A percentile compares a stretch with the other conserved stretches of the same genome.
Evolutionary conservation across 2,329 filamentous ascomycete species (phyloP).

Genomic region (Claviceps monticola): DNA sequence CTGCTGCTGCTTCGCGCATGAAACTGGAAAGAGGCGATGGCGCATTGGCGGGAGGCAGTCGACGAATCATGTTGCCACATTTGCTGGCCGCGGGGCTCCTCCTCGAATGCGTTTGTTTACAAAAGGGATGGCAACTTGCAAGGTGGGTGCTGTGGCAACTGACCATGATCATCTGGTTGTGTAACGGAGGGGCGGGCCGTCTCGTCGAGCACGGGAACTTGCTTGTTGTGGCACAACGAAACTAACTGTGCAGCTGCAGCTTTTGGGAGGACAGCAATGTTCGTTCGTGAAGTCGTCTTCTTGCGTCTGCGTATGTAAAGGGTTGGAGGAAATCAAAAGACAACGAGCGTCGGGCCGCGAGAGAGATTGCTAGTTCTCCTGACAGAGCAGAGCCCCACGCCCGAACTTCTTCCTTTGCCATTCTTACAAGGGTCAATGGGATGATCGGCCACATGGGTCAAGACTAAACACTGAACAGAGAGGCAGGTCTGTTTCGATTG

Average conservation of each 20-base stretch:
- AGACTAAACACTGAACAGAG: background rate
- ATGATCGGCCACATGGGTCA: background rate
- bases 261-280: background rate
- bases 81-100: slow-evolving; percentile 4
- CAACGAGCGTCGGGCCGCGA: background rate
- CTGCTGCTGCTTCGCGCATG: background rate
- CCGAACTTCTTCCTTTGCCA: background rate
- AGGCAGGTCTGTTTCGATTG: background rate
- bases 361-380: slow-evolving; percentile 2
- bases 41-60: background rate
- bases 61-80: slow-evolving; percentile 6
- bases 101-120: slow-evolving; percentile 6
- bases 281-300: background rate
- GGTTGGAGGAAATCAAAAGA: background rate
- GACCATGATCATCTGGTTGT: slow-evolving; percentile 4
- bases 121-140: background rate
- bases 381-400: slow-evolving; percentile 2
- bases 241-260: background rate
- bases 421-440: background rate
- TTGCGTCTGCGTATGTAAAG: background rate
- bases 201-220: background rate
- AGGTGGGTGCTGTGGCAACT: slow-evolving; percentile 6
- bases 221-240: background rate
- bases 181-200: background rate
- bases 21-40: background rate